Percentiles rank a stretch among this genome's conserved stretches.
Conservation (phyloP, 164 flowering plant genomes). For the Nymphaea colorata region DNA sequence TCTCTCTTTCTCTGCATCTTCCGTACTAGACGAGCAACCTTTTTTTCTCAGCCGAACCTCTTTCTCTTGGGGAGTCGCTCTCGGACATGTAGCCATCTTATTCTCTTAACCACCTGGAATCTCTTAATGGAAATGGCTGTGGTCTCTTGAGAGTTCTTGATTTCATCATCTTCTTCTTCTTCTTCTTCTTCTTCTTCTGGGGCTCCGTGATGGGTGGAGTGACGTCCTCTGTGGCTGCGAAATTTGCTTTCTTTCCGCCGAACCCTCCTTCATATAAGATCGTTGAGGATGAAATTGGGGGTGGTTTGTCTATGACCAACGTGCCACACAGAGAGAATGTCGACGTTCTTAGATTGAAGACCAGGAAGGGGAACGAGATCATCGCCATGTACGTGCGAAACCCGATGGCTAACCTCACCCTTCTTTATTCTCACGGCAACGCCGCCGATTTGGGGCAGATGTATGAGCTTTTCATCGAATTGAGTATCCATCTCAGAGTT, state of each 20-base stretch:
- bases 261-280: conserved; percentile 1
- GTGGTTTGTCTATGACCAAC: not conserved
- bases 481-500: conserved; percentile 6
- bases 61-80: not conserved
- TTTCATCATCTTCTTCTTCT: not conserved
- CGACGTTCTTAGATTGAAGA: conserved; percentile 3
- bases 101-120: not conserved
- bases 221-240: conserved; percentile 4
- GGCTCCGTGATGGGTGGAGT: conserved; percentile 3
- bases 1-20: not conserved
- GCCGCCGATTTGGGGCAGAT: conserved; percentile 12
- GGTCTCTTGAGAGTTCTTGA: not conserved
- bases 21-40: not conserved
- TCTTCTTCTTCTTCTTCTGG: not conserved
- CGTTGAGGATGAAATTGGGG: not conserved
- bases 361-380: conserved; percentile 6
- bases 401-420: conserved; percentile 4
- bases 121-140: not conserved
- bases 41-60: not conserved
- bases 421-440: conserved; percentile 12
- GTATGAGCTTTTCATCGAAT: conserved; percentile 6
- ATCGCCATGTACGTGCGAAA: conserved; percentile 6
- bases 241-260: conserved; percentile 2
- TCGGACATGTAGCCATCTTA: not conserved
- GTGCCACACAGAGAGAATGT: conserved; percentile 3